These are phyloP conservation scores for Epichloe brachyelytri DNA, from an alignment of 2,329 filamentous ascomycete genomes.

Conservation along the genomic window DNA sequence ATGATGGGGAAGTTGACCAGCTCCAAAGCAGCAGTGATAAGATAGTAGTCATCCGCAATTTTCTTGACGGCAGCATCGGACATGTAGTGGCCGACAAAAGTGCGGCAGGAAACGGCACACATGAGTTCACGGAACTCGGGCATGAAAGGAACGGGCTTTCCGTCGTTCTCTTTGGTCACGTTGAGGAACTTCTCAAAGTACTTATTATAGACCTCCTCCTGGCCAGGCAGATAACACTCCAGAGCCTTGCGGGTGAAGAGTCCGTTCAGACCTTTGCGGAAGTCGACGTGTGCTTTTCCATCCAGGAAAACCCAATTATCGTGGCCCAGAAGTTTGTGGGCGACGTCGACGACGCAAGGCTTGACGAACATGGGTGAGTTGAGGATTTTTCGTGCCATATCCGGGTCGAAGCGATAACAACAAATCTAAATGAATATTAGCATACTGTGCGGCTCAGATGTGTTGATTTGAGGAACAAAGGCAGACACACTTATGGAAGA, in stretches of 20 bases:
- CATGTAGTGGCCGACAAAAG: constrained; percentile 96
- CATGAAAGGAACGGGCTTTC: constrained; percentile 80
- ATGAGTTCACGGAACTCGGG: constrained; percentile 84
- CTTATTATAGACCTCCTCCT: constrained; percentile 80
- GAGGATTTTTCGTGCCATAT: constrained; percentile 93
- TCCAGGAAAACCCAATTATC: constrained; percentile 98
- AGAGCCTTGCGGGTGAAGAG: constrained; percentile 88
- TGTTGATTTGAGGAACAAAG: neutral
- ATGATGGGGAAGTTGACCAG: constrained; percentile 98
- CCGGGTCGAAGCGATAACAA: constrained; percentile 92
- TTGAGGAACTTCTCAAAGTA: constrained; percentile 74
- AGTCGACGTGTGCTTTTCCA: constrained; percentile 88
- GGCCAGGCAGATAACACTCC: constrained; percentile 75
- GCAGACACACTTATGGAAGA: constrained; percentile 83
- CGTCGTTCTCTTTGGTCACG: constrained; percentile 57
- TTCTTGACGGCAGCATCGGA: constrained; percentile 80
- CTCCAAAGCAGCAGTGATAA: constrained; percentile 89
- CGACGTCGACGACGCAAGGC: constrained; percentile 89
- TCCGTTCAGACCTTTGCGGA: constrained; percentile 89
- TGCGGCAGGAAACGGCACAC: constrained; percentile 87
- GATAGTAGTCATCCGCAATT: constrained; percentile 92
- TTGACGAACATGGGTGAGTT: constrained; percentile 88
- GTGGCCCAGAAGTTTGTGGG: constrained; percentile 80
- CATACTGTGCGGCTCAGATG: neutral
- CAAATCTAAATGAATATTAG: constrained; percentile 49